Base-by-base conservation (phyloP, 2,329 filamentous ascomycete genomes). In the Fusarium sublunatum region DNA sequence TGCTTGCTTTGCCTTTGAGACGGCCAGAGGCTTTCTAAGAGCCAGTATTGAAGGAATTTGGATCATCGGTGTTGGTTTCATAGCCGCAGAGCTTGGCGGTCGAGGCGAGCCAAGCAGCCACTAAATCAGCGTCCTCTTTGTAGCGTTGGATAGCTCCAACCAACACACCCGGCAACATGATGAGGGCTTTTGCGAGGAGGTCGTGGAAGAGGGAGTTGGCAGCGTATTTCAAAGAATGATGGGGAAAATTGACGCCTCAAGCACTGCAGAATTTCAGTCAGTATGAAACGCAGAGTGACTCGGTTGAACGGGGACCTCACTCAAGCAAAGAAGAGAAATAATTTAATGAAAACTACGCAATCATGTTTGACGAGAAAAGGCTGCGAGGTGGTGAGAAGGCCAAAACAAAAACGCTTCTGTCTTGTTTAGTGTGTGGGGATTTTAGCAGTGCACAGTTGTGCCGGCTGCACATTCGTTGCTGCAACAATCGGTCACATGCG, bases 121-220 rank as follows among this genome's bases (percentile, higher is more conserved):
- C 31, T 4, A 26, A 41, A 7, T 58, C 4, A 6, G 51, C 43
- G 7, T 58, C 54, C 2, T 26, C 3, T 7, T 58, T 58, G 7
- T 49, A 56, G 4, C 9, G 22, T 3, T 32, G 5, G 2, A 29
- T 22, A 6, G 4, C 28, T 6, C 10, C 4, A 2, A 55, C 22
- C 22, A 55, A 24, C 1, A 5, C n/a, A 5, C 13, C 11, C 15
- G 54, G 42, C 2, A 47, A 6, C 24, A 29, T 48, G 7, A 6
- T 26, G 42, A 10, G 6, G 4, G 9, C 7, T 32, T 7, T 4
- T 10, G 6, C 28, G 11, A 29, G 9, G 28, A 19, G 8, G 11
- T 15, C 12, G 24, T 15, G 10, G 19, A 6, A 13, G 19, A 22
- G 6, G 12, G 29, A 13, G 11, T 7, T 22, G 32, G 2, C 3